A percentile compares a stretch with the other conserved stretches of the same genome.
Conservation (phyloP, 192 early-diverging fungal genomes). For the Chytriomyces confervae region DNA sequence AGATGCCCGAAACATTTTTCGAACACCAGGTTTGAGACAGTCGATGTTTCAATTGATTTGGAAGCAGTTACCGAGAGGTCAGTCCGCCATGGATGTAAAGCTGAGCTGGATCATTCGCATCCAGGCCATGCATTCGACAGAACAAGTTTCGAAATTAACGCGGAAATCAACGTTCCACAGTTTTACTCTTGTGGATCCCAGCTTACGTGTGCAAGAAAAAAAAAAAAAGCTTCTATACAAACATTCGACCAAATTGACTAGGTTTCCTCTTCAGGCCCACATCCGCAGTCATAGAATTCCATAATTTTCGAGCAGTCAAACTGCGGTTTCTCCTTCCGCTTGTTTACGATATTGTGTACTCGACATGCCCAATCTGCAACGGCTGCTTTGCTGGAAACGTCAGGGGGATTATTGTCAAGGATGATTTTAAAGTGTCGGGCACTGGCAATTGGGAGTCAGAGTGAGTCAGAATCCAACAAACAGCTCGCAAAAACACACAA, state of each 20-base stretch:
- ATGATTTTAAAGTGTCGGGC: conserved; percentile 85
- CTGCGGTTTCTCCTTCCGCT: conserved; percentile 74
- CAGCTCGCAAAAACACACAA: not conserved
- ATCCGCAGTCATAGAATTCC: conserved; percentile 87
- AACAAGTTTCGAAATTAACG: too few species aligned
- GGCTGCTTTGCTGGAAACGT: conserved; percentile 70
- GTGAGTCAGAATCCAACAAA: not conserved
- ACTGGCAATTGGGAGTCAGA: conserved; percentile 44
- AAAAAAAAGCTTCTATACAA: too few species aligned
- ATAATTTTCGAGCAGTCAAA: conserved; percentile 82
- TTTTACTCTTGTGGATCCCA: too few species aligned
- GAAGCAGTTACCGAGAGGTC: too few species aligned
- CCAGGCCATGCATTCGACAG: too few species aligned
- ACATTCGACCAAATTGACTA: not conserved
- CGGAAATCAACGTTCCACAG: too few species aligned
- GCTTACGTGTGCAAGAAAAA: too few species aligned
- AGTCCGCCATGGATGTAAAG: too few species aligned
- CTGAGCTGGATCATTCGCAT: too few species aligned
- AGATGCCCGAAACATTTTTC: too few species aligned
- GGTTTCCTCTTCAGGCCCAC: conserved; percentile 45
- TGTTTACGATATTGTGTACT: conserved; percentile 93
- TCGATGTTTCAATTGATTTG: too few species aligned
- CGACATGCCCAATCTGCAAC: conserved; percentile 87
- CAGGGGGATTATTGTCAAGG: conserved; percentile 78
- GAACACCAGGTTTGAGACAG: too few species aligned